Evolutionary conservation across 202 grass and related monocot species (phyloP), one percentile per base, ranked within the genome.

Genomic region (Elaeis oleifera): DNA sequence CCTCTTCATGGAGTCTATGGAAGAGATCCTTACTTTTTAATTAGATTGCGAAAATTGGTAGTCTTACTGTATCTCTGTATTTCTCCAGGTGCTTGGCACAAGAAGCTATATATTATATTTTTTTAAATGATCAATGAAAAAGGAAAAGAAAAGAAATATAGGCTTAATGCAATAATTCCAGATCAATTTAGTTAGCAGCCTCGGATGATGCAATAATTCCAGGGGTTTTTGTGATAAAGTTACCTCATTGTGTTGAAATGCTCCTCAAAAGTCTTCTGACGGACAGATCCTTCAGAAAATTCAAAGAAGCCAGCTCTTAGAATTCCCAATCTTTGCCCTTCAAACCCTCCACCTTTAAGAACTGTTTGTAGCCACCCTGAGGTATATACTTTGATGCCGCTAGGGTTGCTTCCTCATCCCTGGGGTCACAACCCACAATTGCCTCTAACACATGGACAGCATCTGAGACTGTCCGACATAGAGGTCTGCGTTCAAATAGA

Each of bases 381-480:
- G 90, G 90, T 64, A 95, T 82, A 72, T 79, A 81, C 18, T 79
- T 67, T 18, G 64, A 64, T 16, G 77, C 80, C 3, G 49, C 18
- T 29, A 4, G 5, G 0, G 88, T 87, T 1, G 80, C 77, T 50
- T 14, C 18, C 0, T 71, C 63, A 6, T 87, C 83, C 5, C 16
- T 59, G 1, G 3, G 23, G 6, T 91, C 83, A 5, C 81, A 87
- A 7, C 83, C 83, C 1, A 71, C 83, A 20, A 87, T 84, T 25
- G 77, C 77, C 65, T 90, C 83, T 74, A 95, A 78, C 22, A 86
- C 77, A 58, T 63, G 36, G 13, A 89, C 83, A 64, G 83, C 82
- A 79, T 95, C 85, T 25, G 90, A 86, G 60, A 95, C 80, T 25
- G 90, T 84, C 4, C 90, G 73, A 54, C 83, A 77, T 6, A 89